These are phyloP conservation scores for Apiotrichum mycotoxinovorans DNA, from an alignment of 1,284 basidiomycete genomes.

Conservation along the genomic window DNA sequence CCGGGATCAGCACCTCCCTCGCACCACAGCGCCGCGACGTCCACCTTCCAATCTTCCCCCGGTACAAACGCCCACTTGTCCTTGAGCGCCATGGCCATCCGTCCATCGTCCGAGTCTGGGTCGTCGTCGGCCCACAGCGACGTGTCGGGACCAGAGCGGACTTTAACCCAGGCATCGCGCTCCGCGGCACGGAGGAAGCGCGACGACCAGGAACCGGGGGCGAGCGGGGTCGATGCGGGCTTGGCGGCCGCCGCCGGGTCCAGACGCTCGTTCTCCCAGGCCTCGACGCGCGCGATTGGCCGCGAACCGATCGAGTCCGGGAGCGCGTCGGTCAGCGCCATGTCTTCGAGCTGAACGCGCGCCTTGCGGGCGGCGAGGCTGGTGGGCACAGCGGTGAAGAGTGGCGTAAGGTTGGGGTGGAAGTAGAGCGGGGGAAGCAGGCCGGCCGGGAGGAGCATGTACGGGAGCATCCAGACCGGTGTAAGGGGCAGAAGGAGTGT, in stretches of 20 bases:
- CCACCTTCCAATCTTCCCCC: conserved; percentile 48
- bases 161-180: conserved; percentile 44
- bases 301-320: conserved; percentile 34
- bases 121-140: conserved; percentile 29
- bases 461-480: conserved; percentile 37
- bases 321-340: conserved; percentile 40
- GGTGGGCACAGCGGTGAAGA: conserved; percentile 25
- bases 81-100: conserved; percentile 38
- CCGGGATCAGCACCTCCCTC: conserved; percentile 38
- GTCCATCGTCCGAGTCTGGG: conserved; percentile 22
- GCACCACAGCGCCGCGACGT: conserved; percentile 44
- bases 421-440: conserved; percentile 38
- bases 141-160: conserved; percentile 1
- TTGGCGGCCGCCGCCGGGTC: conserved; percentile 36
- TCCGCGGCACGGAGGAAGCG: conserved; percentile 38
- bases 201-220: conserved; percentile 30
- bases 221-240: conserved; percentile 7
- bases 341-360: conserved; percentile 29
- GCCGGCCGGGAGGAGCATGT: conserved; percentile 43
- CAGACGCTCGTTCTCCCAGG: conserved; percentile 49
- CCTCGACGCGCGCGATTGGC: conserved; percentile 37
- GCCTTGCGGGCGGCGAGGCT: conserved; percentile 18
- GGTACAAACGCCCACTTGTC: conserved; percentile 46
- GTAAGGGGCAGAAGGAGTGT: conserved; percentile 44
- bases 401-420: conserved; percentile 43